Evolutionary conservation across 2,329 filamentous ascomycete species (phyloP), one percentile per base, ranked within the genome.

Genomic region (Monilinia polystroma): DNA sequence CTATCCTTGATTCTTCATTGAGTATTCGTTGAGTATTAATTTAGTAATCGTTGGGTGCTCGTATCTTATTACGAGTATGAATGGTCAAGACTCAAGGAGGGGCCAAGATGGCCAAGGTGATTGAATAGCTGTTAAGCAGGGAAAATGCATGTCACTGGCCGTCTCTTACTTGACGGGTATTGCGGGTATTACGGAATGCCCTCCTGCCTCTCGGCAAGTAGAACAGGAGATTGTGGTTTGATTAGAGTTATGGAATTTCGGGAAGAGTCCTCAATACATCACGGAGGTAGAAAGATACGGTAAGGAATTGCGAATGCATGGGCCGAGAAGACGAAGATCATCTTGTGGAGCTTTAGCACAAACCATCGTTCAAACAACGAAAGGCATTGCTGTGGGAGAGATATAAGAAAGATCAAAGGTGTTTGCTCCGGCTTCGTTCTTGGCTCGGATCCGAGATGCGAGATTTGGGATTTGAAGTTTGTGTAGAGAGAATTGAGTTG

Each of bases 191-290:
- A 20, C 20, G 53, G 53, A 56, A 5, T 6, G 7, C 8, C 5
- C n/a, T 62, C 55, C 57, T 60, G 26, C n/a, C n/a, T 14, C 29
- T 23, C 35, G 29, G 47, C 32, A 11, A 14, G 32, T 38, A 41
- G 38, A 12, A 18, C 38, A 58, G 57, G 58, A 51, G 32, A 62
- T 62, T 51, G 58, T 62, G 51, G 45, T 62, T 60, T 49, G 43
- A 60, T 59, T 59, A 49, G 12, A 47, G 43, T 32, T 49, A 45
- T 60, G 45, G 29, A 38, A 59, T 38, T 23, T 11, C 47, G 58
- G 58, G 20, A 51, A n/a, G 45, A 38, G 29, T 51, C 23, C 57
- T 35, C 45, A 51, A 62, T 62, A n/a, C 58, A 52, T n/a, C 29
- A 51, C 32, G 58, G 58, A 51, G 58, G 32, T 38, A 18, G 58